Base-by-base conservation (phyloP, 306 rosid genomes). In the Mucuna pruriens region DNA sequence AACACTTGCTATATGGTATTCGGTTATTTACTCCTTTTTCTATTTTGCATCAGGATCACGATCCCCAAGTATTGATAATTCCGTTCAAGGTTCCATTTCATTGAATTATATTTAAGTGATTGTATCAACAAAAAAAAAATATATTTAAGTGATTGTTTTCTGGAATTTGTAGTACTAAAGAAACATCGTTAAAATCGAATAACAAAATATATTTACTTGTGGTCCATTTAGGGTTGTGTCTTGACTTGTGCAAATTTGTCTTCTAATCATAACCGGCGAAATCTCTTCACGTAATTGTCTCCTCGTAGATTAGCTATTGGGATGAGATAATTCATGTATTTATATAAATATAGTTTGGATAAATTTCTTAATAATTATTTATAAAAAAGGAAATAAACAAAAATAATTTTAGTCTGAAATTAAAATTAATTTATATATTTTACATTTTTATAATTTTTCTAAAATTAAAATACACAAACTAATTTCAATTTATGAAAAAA, bases 141-240 rank as follows among this genome's bases (percentile, higher is more conserved):
- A 49, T 49, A 74, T 74, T 74, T 13, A 55, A 69, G 13, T 45
- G 22, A 38, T 51, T 33, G 76, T 39, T 25, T 74, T 13, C 38
- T 5, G 23, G 38, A 23, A 55, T 52, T 54, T 38, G 45, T 6
- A 15, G 39, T 13, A 40, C 20, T 2, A 36, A 17, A 17, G 7
- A 64, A 13, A 40, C 54, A 68, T 40, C 12, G 36, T 68, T 40
- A 6, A 68, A 22, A 36, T 17, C 48, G 48, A 65, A 65, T 36
- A 36, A 65, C 15, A 15, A 65, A 36, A 17, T 36, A 34, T n/a
- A 63, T 2, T 8, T 16, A n/a, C 7, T 2, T 3, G 26, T 16
- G 70, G n/a, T 48, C 23, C 44, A 29, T 46, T n/a, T 9, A 29
- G 3, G 42, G 26, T 71, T 46, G 76, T 15, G 38, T 26, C 25